Conservation (phyloP, 352 stramenopile species). For the Globisporangium mamillatum region DNA sequence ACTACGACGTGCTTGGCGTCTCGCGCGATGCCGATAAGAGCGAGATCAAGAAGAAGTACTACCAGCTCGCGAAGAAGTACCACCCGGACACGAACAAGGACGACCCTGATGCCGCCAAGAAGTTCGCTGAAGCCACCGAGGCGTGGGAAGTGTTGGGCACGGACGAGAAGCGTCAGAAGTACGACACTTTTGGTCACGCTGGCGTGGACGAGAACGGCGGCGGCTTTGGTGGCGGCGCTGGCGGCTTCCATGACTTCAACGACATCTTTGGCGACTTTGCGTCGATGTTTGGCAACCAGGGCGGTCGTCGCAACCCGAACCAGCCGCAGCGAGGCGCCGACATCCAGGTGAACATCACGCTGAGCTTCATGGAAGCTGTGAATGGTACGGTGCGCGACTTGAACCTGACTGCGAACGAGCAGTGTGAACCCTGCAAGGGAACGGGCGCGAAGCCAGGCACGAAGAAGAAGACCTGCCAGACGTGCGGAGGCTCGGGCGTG, state of each 20-base stretch:
- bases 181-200: conserved; percentile 94
- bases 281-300: conserved; percentile 75
- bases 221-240: conserved; percentile 52
- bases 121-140: conserved; percentile 92
- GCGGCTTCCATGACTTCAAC: conserved; percentile 80
- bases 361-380: conserved; percentile 95
- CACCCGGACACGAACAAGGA: conserved; percentile 98
- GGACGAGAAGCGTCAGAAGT: conserved; percentile 92
- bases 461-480: conserved; percentile 73
- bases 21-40: conserved; percentile 86
- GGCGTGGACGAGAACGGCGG: conserved; percentile 90
- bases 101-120: conserved; percentile 86
- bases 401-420: conserved; percentile 72
- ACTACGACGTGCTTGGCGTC: conserved; percentile 96
- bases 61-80: conserved; percentile 96
- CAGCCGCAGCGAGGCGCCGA: conserved; percentile 88
- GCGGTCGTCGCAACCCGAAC: conserved; percentile 50
- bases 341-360: conserved; percentile 91
- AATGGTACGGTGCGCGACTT: conserved; percentile 90
- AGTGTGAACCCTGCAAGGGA: conserved; percentile 77
- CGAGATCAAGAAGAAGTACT: conserved; percentile 98
- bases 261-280: conserved; percentile 89
- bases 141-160: conserved; percentile 93
- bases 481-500: conserved; percentile 81
- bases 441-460: conserved; percentile 82